Evolutionary conservation across 371 early-diverging fungal species (phyloP), one percentile per base, ranked within the genome.

Genomic region (Circinella minor): DNA sequence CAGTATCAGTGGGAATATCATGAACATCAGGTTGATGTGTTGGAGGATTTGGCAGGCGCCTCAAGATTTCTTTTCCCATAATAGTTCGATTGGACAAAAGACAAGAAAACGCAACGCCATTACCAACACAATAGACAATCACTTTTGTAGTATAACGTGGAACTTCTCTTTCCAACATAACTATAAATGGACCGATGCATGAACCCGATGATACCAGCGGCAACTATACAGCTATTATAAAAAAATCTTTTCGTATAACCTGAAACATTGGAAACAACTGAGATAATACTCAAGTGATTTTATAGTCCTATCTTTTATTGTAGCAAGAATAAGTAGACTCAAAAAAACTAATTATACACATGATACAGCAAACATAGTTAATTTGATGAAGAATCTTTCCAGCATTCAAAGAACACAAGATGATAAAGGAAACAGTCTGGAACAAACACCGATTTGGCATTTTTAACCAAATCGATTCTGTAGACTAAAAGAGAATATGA

Each of bases 211-310:
- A 77, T 80, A 46, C 67, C 77, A 18, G 63, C 67, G 38, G 75
- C 63, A 61, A 80, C 59, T 11, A 75, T 64, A 61, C 67, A 69
- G 4, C 66, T 78, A 34, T 82, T 77, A 49, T 77, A 80, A 36
- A 80, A 68, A 8, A 75, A 39, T 57, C 80, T 82, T 55, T 82
- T 82, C 7, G 77, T 75, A 37, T 82, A 82, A 7, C 83, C 83
- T 17, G 73, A 69, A 7, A 80, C 79, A 55, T 82, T 82, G 20
- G 57, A 46, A 14, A 72, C 72, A 78, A 17, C 69, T 69, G n/a
- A 79, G 51, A 36, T 78, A 78, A 36, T 68, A 78, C 7, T 80
- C 80, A 3, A 78, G 17, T 15, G 80, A 55, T 36, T 82, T 80
- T 61, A 72, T 62, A 1, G 69, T 60, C 7, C 69, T 66, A 11